Conservation (phyloP, 1,139 yeast species). For the Candida sp. region DNA sequence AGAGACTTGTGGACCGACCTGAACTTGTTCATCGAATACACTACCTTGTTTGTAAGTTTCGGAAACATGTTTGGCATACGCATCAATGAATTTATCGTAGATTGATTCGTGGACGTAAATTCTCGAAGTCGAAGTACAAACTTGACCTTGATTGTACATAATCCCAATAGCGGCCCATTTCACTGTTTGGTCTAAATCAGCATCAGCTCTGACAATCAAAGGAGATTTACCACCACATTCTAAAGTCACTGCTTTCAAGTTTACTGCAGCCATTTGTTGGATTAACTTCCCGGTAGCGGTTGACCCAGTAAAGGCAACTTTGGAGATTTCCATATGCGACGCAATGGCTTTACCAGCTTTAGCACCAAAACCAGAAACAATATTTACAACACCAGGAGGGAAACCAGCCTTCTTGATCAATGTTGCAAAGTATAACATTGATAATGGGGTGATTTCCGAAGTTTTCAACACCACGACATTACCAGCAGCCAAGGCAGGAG, state of each 20-base stretch:
- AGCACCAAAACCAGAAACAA: constrained; percentile 55
- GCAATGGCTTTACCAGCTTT: constrained; percentile 60
- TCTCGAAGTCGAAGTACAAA: constrained; percentile 47
- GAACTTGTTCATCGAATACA: constrained; percentile 53
- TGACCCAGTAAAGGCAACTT: constrained; percentile 68
- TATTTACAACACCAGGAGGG: constrained; percentile 69
- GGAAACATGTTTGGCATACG: constrained; percentile 31
- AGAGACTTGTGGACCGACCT: constrained; percentile 80
- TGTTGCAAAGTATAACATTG: constrained; percentile 50
- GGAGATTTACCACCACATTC: constrained; percentile 96
- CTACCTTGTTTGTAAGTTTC: constrained; percentile 55
- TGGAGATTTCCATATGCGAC: constrained; percentile 51
- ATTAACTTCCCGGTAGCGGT: constrained; percentile 57
- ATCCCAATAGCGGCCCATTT: constrained; percentile 86
- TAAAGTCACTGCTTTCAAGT: constrained; percentile 68
- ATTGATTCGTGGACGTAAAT: constrained; percentile 40
- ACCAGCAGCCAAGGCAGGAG: constrained; percentile 66
- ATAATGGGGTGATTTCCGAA: constrained; percentile 61
- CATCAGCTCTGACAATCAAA: constrained; percentile 65
- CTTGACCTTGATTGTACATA: constrained; percentile 65
- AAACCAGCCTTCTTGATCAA: constrained; percentile 64
- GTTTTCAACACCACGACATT: constrained; percentile 59
- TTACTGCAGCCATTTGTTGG: constrained; percentile 57
- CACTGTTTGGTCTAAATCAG: constrained; percentile 76
- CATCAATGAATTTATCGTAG: constrained; percentile 47